These are phyloP conservation scores for Pythium inflatum DNA, from an alignment of 352 stramenopile genomes.

Conservation along the genomic window DNA sequence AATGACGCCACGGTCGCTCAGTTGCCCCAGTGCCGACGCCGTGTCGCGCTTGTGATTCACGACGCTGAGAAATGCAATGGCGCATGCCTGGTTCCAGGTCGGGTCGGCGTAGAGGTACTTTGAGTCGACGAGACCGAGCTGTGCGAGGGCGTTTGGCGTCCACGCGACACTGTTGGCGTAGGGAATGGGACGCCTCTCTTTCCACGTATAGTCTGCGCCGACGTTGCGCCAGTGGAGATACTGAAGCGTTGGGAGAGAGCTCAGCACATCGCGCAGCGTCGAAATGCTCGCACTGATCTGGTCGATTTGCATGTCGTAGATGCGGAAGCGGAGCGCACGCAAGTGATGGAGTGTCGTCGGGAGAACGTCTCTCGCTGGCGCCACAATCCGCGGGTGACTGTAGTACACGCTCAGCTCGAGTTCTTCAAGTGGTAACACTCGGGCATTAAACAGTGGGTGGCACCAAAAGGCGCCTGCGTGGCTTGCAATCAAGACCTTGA, in stretches of 20 bases:
- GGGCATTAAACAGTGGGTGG: neutral
- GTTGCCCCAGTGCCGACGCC: neutral
- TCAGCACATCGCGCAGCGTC: neutral
- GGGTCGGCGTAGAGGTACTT: too few species aligned
- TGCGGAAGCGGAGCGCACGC: neutral
- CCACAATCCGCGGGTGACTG: neutral
- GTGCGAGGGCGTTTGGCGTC: too few species aligned
- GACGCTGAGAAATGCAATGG: neutral
- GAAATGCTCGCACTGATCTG: too few species aligned
- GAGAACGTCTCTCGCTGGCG: neutral
- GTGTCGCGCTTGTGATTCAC: neutral
- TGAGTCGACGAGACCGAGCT: too few species aligned
- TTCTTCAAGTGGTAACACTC: neutral
- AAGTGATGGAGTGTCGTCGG: neutral
- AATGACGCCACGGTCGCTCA: neutral
- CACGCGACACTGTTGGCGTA: too few species aligned
- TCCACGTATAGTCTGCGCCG: too few species aligned
- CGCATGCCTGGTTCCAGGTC: neutral
- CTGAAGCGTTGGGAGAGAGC: neutral
- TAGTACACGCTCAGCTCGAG: neutral
- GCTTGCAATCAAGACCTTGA: neutral
- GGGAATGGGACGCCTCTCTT: too few species aligned
- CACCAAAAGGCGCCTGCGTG: neutral
- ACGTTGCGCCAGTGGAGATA: constrained; percentile 9
- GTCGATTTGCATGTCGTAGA: too few species aligned